Conservation (phyloP, 106 monocot species). For the Alisma plantagoaquatica region DNA sequence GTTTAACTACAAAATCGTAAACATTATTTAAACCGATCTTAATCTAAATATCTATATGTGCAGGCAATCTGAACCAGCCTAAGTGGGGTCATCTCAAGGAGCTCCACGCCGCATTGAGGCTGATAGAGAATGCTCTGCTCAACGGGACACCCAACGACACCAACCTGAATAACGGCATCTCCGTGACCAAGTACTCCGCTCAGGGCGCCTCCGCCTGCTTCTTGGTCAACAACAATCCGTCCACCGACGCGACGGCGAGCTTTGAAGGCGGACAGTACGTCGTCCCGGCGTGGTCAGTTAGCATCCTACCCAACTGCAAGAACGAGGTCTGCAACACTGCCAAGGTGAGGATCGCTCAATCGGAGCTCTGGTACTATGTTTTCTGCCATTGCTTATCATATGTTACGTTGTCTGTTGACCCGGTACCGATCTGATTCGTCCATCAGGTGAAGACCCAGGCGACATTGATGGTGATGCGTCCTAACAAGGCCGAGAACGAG, state of each 20-base stretch:
- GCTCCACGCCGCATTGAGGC: conserved; percentile 17
- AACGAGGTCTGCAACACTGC: conserved; percentile 64
- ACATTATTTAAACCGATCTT: no score
- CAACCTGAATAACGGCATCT: conserved; percentile 1
- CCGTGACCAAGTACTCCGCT: conserved; percentile 30
- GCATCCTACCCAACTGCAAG: conserved; percentile 63
- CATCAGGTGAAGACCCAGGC: conserved; percentile 42
- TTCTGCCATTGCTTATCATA: not conserved
- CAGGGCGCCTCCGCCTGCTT: conserved; percentile 41
- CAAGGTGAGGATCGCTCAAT: conserved; percentile 25
- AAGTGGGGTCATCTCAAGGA: conserved; percentile 42
- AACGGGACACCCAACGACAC: conserved; percentile 1
- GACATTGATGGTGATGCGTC: conserved; percentile 34
- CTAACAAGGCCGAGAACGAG: conserved; percentile 18
- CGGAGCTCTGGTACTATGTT: not conserved
- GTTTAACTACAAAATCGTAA: no score
- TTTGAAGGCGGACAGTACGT: conserved; percentile 27
- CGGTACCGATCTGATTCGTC: no score
- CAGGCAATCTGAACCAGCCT: conserved; percentile 24
- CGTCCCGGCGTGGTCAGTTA: conserved; percentile 66
- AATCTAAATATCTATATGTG: no score
- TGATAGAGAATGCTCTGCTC: conserved; percentile 15
- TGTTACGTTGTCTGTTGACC: no score
- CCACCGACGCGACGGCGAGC: conserved; percentile 18
- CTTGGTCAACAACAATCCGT: conserved; percentile 33